These are phyloP conservation scores for Coemansia sp. DNA, from an alignment of 192 early-diverging fungal species.

Conservation along the genomic window DNA sequence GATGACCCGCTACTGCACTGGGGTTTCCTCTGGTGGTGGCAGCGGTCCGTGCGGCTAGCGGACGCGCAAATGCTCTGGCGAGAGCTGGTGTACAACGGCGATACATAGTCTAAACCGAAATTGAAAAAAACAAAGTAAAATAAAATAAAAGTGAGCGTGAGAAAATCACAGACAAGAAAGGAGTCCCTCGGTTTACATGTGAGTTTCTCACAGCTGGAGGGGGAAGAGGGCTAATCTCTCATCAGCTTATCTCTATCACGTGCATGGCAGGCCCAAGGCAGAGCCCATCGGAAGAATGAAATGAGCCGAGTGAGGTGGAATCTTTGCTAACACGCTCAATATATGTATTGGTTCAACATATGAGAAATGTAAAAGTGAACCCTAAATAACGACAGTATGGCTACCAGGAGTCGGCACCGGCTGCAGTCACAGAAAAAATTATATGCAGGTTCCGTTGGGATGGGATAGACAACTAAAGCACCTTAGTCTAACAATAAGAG, in stretches of 20 bases:
- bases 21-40: not conserved
- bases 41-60: not conserved
- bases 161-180: not conserved
- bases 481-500: too few species aligned
- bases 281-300: not conserved
- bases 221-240: not conserved
- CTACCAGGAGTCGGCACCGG: too few species aligned
- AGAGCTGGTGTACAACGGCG: not conserved
- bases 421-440: too few species aligned
- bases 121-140: not conserved
- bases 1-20: not conserved
- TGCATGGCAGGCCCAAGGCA: not conserved
- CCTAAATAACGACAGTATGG: not conserved
- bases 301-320: too few species aligned
- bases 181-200: not conserved
- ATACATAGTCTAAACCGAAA: not conserved
- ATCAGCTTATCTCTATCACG: constrained; percentile 5
- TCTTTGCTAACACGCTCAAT: too few species aligned
- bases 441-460: too few species aligned
- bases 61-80: not conserved
- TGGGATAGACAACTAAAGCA: too few species aligned
- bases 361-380: not conserved
- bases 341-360: too few species aligned
- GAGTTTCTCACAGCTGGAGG: not conserved
- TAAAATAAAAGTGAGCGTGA: not conserved